phyloP scores from a whole-genome alignment of 2,329 filamentous ascomycete genomes.

The Venturia asperata region DNA sequence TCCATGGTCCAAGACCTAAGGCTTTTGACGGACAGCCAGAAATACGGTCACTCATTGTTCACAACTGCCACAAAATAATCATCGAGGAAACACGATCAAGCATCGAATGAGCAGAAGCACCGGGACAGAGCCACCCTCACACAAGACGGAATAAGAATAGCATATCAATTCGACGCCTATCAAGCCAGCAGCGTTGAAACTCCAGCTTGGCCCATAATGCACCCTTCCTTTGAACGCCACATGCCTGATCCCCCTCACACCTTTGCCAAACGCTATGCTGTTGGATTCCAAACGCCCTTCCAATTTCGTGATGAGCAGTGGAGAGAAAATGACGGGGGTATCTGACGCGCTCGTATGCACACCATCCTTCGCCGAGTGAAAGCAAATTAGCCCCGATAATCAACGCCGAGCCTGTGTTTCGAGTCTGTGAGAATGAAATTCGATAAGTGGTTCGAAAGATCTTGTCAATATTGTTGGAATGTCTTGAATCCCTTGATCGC shows the following conservation, averaged over 20 bases:
- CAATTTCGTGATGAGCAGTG: background rate
- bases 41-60: too few species aligned
- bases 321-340: slow-evolving; percentile 7
- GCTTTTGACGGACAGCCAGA: too few species aligned
- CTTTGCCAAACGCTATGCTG: background rate
- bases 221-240: background rate
- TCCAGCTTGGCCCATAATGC: background rate
- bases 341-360: slow-evolving; percentile 7
- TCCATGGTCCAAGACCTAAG: too few species aligned
- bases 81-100: too few species aligned
- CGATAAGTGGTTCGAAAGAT: background rate
- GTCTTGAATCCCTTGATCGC: background rate
- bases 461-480: background rate
- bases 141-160: background rate
- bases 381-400: background rate
- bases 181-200: background rate
- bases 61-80: too few species aligned
- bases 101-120: too few species aligned
- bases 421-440: background rate
- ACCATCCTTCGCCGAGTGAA: background rate
- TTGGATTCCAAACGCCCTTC: background rate
- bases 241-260: background rate
- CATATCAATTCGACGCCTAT: background rate
- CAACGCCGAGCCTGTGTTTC: background rate
- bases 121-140: too few species aligned